Conservation (phyloP, 495 filamentous ascomycete genomes). For the Lepraria neglecta region DNA sequence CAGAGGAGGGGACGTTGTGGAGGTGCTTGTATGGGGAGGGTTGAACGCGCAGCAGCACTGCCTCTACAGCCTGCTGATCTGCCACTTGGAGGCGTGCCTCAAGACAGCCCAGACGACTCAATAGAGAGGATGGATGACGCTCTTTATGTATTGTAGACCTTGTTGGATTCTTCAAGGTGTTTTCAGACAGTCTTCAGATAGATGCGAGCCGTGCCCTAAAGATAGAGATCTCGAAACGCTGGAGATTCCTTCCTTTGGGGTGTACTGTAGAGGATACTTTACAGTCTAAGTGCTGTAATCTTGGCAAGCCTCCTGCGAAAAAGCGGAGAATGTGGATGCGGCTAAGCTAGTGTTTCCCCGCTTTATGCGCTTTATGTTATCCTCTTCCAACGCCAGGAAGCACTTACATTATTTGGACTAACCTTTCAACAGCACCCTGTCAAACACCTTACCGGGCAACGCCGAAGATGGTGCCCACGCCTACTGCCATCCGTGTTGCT, state of each 20-base stretch:
- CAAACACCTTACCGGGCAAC: neutral
- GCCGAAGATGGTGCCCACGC: conserved; percentile 18
- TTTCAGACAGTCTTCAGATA: neutral
- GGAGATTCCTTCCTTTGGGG: neutral
- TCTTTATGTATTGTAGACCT: neutral
- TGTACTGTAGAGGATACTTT: neutral
- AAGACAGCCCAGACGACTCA: neutral
- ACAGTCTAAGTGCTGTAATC: neutral
- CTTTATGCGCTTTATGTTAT: too few species aligned
- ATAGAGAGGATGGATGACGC: neutral
- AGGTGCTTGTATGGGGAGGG: neutral
- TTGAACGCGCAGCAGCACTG: neutral
- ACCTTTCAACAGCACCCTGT: neutral
- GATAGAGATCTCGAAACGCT: neutral
- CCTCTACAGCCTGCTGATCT: neutral
- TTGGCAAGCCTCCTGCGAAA: too few species aligned
- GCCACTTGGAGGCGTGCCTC: neutral
- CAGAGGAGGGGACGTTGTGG: neutral
- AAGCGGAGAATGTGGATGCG: too few species aligned
- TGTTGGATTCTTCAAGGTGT: neutral
- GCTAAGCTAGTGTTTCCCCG: too few species aligned
- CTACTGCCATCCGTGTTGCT: conserved; percentile 37
- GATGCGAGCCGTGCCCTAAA: neutral
- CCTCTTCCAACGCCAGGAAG: too few species aligned
- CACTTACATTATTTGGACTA: too few species aligned